Base-by-base conservation (phyloP, 805 yeast genomes). In the Kregervanrija delftensis region DNA sequence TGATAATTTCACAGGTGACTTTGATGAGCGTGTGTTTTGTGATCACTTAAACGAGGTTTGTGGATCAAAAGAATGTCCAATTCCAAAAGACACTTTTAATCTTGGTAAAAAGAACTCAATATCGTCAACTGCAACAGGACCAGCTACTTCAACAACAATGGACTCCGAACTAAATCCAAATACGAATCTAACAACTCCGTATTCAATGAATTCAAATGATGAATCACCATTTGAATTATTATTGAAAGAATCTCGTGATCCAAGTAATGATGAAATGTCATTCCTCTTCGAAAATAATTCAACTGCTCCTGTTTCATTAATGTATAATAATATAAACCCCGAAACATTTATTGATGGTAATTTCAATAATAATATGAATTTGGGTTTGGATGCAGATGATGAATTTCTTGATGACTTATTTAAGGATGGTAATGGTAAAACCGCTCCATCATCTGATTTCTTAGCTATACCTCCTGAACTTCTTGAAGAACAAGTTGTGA, bases 21-120 rank as follows among this genome's bases (percentile, higher is more conserved):
- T 79, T 59, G 84, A 81, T 56, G 91, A 86, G 58, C 80, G 82
- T 52, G 80, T 82, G 44, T 91, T 91, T 60, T 91, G 98, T 59
- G 75, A 76, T 22, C 77, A 81, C 54, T 72, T 91, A 58, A 76
- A 77, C 49, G 74, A 79, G 60, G 97, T 89, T 1, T 90, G 97
- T 64, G 97, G 96, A 13, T 81, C 82, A 6, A 80, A 71, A 54
- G 72, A 72, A 12, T 65, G 76, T 50, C 96, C 93, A 3, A 60
- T 81, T 4, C 95, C 96, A 3, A 62, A 66, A 54, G 57, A 16
- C 15, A 48, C 40, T 22, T 37, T 17, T 22, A 32, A 22, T 30
- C 11, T 17, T 9, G 37, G 14, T 32, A 13, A 14, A 10, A 6
- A 39, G 13, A 30, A 31, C 6, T 45, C 42, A 10, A 13, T 12